Evolutionary conservation across 1,139 yeast species (phyloP).

Genomic region (Saccharomyces hybrid): DNA sequence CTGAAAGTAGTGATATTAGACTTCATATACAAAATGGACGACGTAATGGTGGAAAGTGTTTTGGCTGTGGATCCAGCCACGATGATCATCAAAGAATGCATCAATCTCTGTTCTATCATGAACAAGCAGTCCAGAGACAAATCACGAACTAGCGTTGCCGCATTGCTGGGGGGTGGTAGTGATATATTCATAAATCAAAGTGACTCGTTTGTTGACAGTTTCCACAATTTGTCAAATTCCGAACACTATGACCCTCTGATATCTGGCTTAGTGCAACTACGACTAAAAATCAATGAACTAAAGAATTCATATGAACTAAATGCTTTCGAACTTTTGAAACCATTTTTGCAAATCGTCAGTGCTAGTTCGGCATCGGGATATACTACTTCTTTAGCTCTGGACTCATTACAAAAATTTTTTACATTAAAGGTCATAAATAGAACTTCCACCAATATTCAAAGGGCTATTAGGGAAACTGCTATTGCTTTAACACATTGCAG

Average conservation of each 20-base stretch:
- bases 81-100: slow-evolving; percentile 51
- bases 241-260: slow-evolving; percentile 52
- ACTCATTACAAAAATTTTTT: slow-evolving; percentile 60
- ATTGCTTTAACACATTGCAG: slow-evolving; percentile 85
- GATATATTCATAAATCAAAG: slow-evolving; percentile 38
- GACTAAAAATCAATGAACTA: slow-evolving; percentile 57
- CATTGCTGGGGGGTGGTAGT: slow-evolving; percentile 54
- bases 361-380: slow-evolving; percentile 79
- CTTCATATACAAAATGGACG: slow-evolving; percentile 1
- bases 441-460: slow-evolving; percentile 42
- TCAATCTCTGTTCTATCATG: slow-evolving; percentile 50
- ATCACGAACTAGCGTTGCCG: slow-evolving; percentile 72
- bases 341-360: slow-evolving; percentile 75
- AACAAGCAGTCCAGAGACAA: slow-evolving; percentile 31
- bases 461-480: slow-evolving; percentile 39
- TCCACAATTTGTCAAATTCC: slow-evolving; percentile 17
- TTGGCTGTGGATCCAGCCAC: slow-evolving; percentile 45
- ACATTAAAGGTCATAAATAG: slow-evolving; percentile 47
- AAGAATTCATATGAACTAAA: slow-evolving; percentile 50
- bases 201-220: slow-evolving; percentile 24
- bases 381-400: slow-evolving; percentile 72
- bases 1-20: too few relatives aligned
- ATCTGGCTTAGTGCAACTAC: slow-evolving; percentile 68
- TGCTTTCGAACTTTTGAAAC: slow-evolving; percentile 66
- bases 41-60: background rate